Conservation (phyloP, 495 filamentous ascomycete genomes). For the Penicillium egyptiacum region DNA sequence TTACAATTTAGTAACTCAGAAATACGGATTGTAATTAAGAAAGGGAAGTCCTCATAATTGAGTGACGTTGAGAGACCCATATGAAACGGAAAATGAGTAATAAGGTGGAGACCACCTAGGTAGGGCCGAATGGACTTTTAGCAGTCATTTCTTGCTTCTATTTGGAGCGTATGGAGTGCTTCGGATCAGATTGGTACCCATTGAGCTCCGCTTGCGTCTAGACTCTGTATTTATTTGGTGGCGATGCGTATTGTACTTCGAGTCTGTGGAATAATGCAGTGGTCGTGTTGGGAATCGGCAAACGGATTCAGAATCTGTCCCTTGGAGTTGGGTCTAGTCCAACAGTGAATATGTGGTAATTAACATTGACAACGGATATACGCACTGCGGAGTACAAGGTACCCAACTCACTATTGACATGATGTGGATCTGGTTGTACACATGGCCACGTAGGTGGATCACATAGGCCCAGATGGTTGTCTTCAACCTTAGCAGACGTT, state of each 20-base stretch:
- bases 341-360: background rate
- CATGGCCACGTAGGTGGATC: background rate
- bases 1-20: background rate
- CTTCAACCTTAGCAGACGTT: background rate
- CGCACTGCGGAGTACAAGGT: background rate
- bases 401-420: background rate
- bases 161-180: background rate
- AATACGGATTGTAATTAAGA: constrained; percentile 2
- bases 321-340: constrained; percentile 2
- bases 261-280: background rate
- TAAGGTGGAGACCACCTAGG: constrained; percentile 2
- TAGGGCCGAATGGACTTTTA: background rate
- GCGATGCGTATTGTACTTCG: background rate
- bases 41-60: background rate
- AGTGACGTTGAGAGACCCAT: constrained; percentile 10
- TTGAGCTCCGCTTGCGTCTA: constrained; percentile 11
- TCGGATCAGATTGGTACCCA: background rate
- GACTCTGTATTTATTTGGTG: background rate
- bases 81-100: constrained; percentile 11
- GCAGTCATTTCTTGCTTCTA: constrained; percentile 8
- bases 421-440: background rate
- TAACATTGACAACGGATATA: background rate
- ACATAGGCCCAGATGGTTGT: background rate
- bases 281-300: constrained; percentile 16
- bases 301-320: constrained; percentile 11